Conservation (phyloP, 768 basidiomycete species). For the Suillus ampliporus region DNA sequence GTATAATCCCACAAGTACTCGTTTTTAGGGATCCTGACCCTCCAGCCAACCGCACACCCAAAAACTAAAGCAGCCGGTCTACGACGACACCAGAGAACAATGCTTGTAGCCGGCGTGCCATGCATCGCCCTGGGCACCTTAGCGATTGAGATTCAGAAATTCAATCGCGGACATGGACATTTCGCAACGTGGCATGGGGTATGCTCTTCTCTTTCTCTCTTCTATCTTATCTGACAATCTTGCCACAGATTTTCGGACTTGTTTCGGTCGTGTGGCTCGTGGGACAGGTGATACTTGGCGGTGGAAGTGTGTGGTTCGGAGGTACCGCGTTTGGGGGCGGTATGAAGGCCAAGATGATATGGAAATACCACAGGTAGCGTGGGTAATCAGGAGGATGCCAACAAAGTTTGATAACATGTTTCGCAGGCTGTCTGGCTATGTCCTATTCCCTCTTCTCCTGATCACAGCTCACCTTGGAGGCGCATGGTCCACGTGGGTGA, state of each 20-base stretch:
- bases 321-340: conserved; percentile 77
- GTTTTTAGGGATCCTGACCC: conserved; percentile 67
- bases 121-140: conserved; percentile 61
- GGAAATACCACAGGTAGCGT: conserved; percentile 83
- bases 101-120: conserved; percentile 60
- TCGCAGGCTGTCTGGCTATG: conserved; percentile 72
- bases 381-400: neutral
- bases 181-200: conserved; percentile 82
- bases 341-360: conserved; percentile 70
- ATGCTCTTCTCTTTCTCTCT: conserved; percentile 2
- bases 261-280: conserved; percentile 64
- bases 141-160: conserved; percentile 71
- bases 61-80: conserved; percentile 71
- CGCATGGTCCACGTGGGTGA: conserved; percentile 67
- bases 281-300: conserved; percentile 66
- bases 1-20: neutral
- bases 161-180: conserved; percentile 52
- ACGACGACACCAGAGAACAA: conserved; percentile 68
- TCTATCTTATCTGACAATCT: conserved; percentile 1
- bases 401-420: conserved; percentile 1
- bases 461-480: conserved; percentile 74
- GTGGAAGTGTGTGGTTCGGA: conserved; percentile 77
- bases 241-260: conserved; percentile 64
- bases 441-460: conserved; percentile 64
- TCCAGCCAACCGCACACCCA: conserved; percentile 74